Percentiles rank a stretch among this genome's conserved stretches.
Conservation (phyloP, 129 eudicot species). For the Pittosporum tobira region DNA sequence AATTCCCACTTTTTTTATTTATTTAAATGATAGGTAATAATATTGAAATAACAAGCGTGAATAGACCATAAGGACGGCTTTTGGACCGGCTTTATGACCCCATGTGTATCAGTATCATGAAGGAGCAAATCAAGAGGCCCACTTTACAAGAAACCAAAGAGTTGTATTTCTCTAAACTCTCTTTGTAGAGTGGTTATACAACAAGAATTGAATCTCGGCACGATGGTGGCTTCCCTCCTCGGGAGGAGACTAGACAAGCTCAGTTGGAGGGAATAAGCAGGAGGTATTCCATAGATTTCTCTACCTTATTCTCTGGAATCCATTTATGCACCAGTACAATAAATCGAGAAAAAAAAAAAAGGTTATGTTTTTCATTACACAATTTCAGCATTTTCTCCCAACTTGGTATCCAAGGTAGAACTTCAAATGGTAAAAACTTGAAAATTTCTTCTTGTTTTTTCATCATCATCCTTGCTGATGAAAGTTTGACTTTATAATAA, state of each 20-base stretch:
- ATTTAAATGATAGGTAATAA: conserved; percentile 10
- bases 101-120: conserved; percentile 26
- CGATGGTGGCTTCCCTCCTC: conserved; percentile 26
- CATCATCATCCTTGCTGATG: background rate
- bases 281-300: conserved; percentile 2
- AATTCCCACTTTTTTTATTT: too few species aligned
- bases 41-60: conserved; percentile 22
- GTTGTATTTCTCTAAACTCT: conserved; percentile 20
- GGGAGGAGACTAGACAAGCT: conserved; percentile 18
- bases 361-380: background rate
- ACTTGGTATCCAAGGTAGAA: background rate
- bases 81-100: conserved; percentile 31
- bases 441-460: background rate
- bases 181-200: conserved; percentile 16
- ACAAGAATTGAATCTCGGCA: conserved; percentile 17
- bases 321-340: background rate
- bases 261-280: conserved; percentile 28
- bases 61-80: conserved; percentile 28
- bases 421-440: background rate
- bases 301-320: background rate
- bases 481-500: background rate
- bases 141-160: conserved; percentile 19
- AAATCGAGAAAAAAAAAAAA: background rate
- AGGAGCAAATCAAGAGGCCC: conserved; percentile 20
- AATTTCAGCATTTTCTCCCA: too few species aligned